Conservation (phyloP, 208 protist species). For the Naegleria fowleri region DNA sequence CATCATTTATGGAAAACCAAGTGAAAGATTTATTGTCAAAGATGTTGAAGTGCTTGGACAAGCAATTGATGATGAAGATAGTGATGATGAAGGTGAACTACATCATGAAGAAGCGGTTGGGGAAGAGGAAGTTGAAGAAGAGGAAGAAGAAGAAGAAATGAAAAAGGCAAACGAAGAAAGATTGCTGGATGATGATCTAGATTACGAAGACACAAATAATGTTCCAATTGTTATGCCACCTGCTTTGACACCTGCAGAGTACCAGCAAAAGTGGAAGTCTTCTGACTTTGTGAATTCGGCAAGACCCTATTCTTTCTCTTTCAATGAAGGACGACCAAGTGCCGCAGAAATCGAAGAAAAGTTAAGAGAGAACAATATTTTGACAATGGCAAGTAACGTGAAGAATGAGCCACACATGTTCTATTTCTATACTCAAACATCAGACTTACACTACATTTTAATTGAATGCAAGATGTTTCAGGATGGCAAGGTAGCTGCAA, state of each 20-base stretch:
- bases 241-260: neutral
- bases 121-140: conserved; percentile 32
- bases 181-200: neutral
- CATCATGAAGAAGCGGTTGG: conserved; percentile 30
- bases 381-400: neutral
- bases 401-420: neutral
- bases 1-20: conserved; percentile 63
- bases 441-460: neutral
- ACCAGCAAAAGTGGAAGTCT: neutral
- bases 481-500: neutral
- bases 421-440: neutral
- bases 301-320: neutral
- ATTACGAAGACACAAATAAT: neutral
- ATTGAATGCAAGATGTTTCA: neutral
- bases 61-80: conserved; percentile 21
- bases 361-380: neutral
- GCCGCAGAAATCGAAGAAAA: neutral
- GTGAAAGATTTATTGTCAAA: conserved; percentile 40
- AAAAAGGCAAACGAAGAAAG: neutral
- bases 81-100: conserved; percentile 37
- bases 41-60: conserved; percentile 28
- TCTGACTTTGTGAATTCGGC: neutral
- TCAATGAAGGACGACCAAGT: neutral
- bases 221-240: neutral
- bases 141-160: neutral